Base-by-base conservation (phyloP, 306 rosid genomes). In the Lagenaria siceraria region DNA sequence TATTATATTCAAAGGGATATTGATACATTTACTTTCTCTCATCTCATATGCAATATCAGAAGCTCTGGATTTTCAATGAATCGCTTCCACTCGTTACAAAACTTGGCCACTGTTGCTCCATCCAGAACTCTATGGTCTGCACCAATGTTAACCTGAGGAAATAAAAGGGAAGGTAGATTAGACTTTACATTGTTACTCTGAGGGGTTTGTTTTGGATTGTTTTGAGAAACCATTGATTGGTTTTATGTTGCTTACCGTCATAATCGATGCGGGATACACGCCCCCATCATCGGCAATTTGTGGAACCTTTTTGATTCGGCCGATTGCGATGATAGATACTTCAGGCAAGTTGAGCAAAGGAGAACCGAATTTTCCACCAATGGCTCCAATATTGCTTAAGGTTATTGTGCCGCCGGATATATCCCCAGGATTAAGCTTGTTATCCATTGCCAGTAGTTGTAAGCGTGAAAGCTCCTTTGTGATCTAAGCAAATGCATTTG, bases 61-160 rank as follows among this genome's bases (percentile, higher is more conserved):
- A 95, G 89, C 76, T 90, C 93, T 0, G 97, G 97, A 71, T 88
- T 89, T 84, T 95, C 96, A 52, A 89, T 86, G 74, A 83, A 77
- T 49, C 84, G 85, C 79, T 92, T 95, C 97, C 99, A 92, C 80
- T 92, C 96, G 76, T 84, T 86, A 80, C 99, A 95, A 75, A 95
- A 92, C 58, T 89, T 88, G 29, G 97, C 97, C 74, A 95, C 97
- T 7, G 97, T 92, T 79, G 97, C 99, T 85, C 99, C 97, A 36
- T 95, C 99, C 88, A 95, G 75, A 18, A 95, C 99, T 85, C 99
- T 87, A 72, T 95, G 99, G 84, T 95, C 96, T 9, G 99, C 97
- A 8, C 99, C 97, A 78, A 95, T 82, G 83, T 95, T 95, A 31
- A 89, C 88, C 99, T 95, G 91, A 70, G 78, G 25, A 38, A 74